Percentiles rank a stretch among this genome's conserved stretches.
Conservation (phyloP, 768 basidiomycete species). For the Pulveroboletus sp. region DNA sequence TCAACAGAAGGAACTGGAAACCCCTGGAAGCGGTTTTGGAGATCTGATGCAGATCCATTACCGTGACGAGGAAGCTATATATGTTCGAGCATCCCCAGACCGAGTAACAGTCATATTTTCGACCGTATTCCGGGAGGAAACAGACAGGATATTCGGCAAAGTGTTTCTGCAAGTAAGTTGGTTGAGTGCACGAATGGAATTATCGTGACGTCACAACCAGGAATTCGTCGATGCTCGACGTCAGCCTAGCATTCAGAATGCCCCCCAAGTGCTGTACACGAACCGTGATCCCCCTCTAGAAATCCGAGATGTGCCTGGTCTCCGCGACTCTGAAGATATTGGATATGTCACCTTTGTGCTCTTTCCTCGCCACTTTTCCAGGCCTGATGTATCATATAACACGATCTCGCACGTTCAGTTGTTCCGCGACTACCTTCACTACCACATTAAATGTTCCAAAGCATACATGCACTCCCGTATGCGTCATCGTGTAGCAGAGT, state of each 20-base stretch:
- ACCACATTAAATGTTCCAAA: conserved; percentile 98
- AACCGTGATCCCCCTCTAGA: conserved; percentile 96
- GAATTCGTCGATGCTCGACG: conserved; percentile 99
- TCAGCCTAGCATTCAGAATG: conserved; percentile 89
- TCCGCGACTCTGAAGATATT: conserved; percentile 81
- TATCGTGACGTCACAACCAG: conserved; percentile 36
- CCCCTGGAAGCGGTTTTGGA: conserved; percentile 61
- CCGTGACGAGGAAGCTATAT: conserved; percentile 96
- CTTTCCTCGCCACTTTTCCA: conserved; percentile 93
- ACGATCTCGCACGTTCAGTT: conserved; percentile 95
- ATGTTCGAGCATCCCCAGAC: conserved; percentile 88
- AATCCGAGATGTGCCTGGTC: conserved; percentile 81
- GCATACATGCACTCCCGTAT: conserved; percentile 99
- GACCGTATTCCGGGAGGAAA: conserved; percentile 95
- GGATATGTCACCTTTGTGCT: conserved; percentile 98
- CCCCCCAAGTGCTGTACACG: conserved; percentile 94
- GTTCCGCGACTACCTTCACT: conserved; percentile 99
- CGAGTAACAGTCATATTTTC: conserved; percentile 98
- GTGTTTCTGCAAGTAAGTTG: conserved; percentile 91
- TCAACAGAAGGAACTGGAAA: conserved; percentile 80
- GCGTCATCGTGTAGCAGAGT: conserved; percentile 90
- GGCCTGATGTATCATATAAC: conserved; percentile 58
- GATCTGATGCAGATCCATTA: conserved; percentile 93
- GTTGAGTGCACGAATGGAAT: background rate
- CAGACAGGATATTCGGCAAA: conserved; percentile 94